Evolutionary conservation across 2,329 filamentous ascomycete species (phyloP), one percentile per base, ranked within the genome.

Genomic region (Endocalyx cinctus): DNA sequence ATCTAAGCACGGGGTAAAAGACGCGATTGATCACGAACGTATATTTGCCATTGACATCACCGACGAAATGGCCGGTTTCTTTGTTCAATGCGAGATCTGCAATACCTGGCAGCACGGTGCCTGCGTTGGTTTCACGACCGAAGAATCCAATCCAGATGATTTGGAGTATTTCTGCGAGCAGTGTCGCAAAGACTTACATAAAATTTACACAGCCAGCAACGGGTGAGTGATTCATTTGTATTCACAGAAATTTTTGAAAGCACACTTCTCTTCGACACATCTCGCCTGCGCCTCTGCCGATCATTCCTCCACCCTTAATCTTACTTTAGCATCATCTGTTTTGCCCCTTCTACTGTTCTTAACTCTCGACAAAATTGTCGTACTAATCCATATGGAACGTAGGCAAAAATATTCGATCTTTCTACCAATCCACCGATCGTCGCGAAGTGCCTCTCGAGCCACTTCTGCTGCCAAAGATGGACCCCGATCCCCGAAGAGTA

Each of bases 51-150:
- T 79, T 65, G 66, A 80, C 43, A 70, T 87, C 43, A 78, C 81
- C 19, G 88, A 95, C 52, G 90, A 97, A 46, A 74, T 90, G 46
- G 92, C 90, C 27, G 90, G 89, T 33, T 84, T 97, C 63, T 98
- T 96, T 63, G 89, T 98, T 47, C 90, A 97, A 68, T 98, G 92
- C 74, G 92, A 97, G 64, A 73, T 86, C 45, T 98, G 92, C 70
- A 94, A 94, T 59, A 92, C 97, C 43, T 98, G 90, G 92, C 92
- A 98, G 60, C 92, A 98, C 59, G 92, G 92, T 52, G 90, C 89
- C 40, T 98, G 92, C 56, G 90, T 98, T 39, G 90, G 92, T 40
- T 95, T 98, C 54, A 88, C 94, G 67, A 92, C 92, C 48, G 90
- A 95, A 62, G 83, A 86, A 48, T 82, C 84, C 58, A 90, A 87